Percentiles rank a stretch among this genome's conserved stretches.
Conservation (phyloP, 805 yeast species). For the Metschnikowia dekortorum region DNA sequence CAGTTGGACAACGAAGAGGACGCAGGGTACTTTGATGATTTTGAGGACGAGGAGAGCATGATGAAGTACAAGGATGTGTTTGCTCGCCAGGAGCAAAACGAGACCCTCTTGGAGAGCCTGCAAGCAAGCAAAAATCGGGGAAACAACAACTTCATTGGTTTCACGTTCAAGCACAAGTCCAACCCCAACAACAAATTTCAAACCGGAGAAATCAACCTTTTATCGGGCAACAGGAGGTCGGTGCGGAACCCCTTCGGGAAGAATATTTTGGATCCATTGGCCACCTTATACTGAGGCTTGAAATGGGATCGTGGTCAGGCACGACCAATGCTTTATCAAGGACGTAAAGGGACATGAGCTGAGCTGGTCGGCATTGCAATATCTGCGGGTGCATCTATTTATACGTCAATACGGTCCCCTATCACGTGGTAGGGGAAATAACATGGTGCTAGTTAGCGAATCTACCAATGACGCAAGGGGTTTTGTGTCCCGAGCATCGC, state of each 20-base stretch:
- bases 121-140: slow-evolving; percentile 46
- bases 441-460: too few species aligned
- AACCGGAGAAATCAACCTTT: slow-evolving; percentile 34
- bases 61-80: slow-evolving; percentile 95
- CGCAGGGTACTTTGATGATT: slow-evolving; percentile 98
- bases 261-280: slow-evolving; percentile 38
- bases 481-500: neutral
- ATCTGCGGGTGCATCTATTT: too few species aligned
- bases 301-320: too few species aligned
- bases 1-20: slow-evolving; percentile 95
- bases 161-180: slow-evolving; percentile 85
- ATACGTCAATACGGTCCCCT: too few species aligned
- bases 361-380: too few species aligned
- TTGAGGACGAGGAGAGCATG: slow-evolving; percentile 94
- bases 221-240: slow-evolving; percentile 20
- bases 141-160: slow-evolving; percentile 73
- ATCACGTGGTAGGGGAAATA: too few species aligned
- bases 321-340: too few species aligned
- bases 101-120: slow-evolving; percentile 58
- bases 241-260: slow-evolving; percentile 12
- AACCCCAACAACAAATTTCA: slow-evolving; percentile 49
- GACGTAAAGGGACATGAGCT: too few species aligned
- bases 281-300: slow-evolving; percentile 33
- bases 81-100: slow-evolving; percentile 84
- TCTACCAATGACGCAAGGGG: neutral